These are phyloP conservation scores for Bolboschoenoplectus hybrid DNA, from an alignment of 202 grass and related monocot species.

Conservation along the genomic window DNA sequence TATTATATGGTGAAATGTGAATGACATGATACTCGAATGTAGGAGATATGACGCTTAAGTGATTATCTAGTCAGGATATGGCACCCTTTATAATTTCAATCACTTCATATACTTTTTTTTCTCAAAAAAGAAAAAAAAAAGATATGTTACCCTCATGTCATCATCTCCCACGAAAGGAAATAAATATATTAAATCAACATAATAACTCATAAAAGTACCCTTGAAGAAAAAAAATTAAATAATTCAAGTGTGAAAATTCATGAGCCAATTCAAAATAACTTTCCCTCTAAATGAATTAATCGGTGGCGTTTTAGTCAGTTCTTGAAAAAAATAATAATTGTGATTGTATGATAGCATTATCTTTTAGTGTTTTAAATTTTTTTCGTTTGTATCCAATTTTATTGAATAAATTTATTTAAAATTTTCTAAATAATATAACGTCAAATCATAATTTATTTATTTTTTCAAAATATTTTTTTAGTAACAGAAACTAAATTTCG, in stretches of 20 bases:
- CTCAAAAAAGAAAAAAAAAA: too few relatives aligned
- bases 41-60: not conserved
- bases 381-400: too few relatives aligned
- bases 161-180: not conserved
- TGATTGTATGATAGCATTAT: not conserved
- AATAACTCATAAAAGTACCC: not conserved
- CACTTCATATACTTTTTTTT: too few relatives aligned
- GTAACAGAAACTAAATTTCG: too few relatives aligned
- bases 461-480: too few relatives aligned
- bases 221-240: not conserved
- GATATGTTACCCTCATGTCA: not conserved
- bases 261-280: not conserved
- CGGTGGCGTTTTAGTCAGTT: not conserved
- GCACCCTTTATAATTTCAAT: not conserved
- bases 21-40: conserved; percentile 1
- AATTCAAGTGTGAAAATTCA: not conserved
- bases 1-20: not conserved
- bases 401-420: too few relatives aligned
- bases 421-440: too few relatives aligned
- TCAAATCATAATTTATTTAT: too few relatives aligned
- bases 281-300: not conserved
- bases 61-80: not conserved
- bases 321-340: not conserved
- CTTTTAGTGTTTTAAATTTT: too few relatives aligned
- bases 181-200: not conserved